Evolutionary conservation across 2,329 filamentous ascomycete genomes (phyloP), one percentile per base, ranked within the genome.

Genomic region (Zarea fungicola): DNA sequence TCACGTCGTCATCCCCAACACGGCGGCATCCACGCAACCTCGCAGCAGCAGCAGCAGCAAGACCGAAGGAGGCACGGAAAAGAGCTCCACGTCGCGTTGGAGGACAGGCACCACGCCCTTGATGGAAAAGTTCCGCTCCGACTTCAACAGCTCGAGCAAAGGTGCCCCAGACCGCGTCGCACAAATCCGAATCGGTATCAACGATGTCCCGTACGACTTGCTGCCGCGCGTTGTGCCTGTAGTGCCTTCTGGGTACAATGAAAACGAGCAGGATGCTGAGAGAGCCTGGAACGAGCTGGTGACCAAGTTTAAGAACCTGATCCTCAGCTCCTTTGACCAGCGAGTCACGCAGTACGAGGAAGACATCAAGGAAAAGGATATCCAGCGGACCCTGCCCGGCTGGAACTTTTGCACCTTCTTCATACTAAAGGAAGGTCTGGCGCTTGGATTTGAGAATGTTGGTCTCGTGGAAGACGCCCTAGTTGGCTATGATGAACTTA

Each of bases 351-450:
- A 97, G 60, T 99, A 99, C 64, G 93, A 99, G 66, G 91, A 96
- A 52, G 93, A 99, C 58, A 96, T 99, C 57, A 87, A 89, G 54
- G 93, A 96, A 65, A 93, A 91, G 61, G 92, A 97, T 58, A 80
- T 85, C 1, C 91, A 97, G 64, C 80, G 92, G 40, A 84, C 76
- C 28, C 70, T 99, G 16, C 93, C 93, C 0, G 93, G 93, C 0
- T 99, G 93, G 93, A 99, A 99, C 62, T 99, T 99, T 63, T 97
- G 93, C 67, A 99, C 93, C 0, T 99, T 99, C 64, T 99, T 99
- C 64, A 91, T 99, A 14, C 76, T 99, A 8, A 99, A 99, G 62
- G 93, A 99, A 65, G 93, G 93, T 0, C 72, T 99, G 29, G 92
- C 93, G 1, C 80, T 89, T 56, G 95, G 92, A 0, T 96, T 99